Evolutionary conservation across 2,329 filamentous ascomycete species (phyloP).

Genomic region (Malbranchea cinnamomea): DNA sequence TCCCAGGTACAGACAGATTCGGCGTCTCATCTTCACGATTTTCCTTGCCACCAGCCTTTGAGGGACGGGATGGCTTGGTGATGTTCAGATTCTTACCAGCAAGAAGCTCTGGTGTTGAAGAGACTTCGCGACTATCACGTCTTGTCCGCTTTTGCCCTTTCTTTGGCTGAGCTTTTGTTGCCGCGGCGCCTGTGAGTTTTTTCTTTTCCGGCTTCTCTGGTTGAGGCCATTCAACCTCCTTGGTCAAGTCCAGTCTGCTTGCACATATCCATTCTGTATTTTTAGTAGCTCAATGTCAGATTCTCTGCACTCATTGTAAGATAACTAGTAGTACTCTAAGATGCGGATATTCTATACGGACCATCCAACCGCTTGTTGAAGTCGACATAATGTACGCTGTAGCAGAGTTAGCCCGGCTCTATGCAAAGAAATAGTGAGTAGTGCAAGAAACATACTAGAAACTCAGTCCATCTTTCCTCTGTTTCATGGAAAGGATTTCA

Average conservation of each 20-base stretch:
- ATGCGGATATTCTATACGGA: conserved; percentile 14
- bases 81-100: conserved; percentile 35
- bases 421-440: conserved; percentile 2
- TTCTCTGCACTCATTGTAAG: too few relatives aligned
- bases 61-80: conserved; percentile 31
- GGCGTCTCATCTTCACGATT: conserved; percentile 36
- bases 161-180: conserved; percentile 39
- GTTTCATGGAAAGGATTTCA: conserved; percentile 89
- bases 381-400: conserved; percentile 79
- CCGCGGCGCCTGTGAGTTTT: conserved; percentile 48
- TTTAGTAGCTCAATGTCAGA: conserved; percentile 22
- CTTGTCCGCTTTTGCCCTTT: conserved; percentile 40
- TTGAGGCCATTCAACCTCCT: conserved; percentile 92
- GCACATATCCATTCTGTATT: conserved; percentile 71
- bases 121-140: conserved; percentile 38
- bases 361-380: conserved; percentile 77
- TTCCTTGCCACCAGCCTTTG: conserved; percentile 46
- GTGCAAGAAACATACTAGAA: conserved; percentile 46
- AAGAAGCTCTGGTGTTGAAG: conserved; percentile 39
- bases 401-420: conserved; percentile 10
- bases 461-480: conserved; percentile 71
- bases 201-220: conserved; percentile 80
- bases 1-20: conserved; percentile 18
- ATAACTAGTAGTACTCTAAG: too few relatives aligned
- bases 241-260: conserved; percentile 66